Percentiles rank a stretch among this genome's conserved stretches.
Conservation (phyloP, 257 asterid species). For the Leonotis leonurus region DNA sequence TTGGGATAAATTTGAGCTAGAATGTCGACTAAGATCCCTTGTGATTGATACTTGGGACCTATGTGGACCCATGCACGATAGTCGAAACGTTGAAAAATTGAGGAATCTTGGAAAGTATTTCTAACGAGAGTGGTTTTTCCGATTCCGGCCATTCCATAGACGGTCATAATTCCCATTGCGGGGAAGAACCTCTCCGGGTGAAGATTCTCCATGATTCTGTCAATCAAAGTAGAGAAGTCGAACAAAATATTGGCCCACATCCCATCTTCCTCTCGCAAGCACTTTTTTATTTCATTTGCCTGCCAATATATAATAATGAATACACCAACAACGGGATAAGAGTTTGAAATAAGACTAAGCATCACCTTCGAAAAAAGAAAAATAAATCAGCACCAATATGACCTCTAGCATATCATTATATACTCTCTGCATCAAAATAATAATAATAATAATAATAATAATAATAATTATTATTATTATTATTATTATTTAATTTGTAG, state of each 20-base stretch:
- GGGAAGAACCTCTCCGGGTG: not conserved
- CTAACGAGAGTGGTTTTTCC: not conserved
- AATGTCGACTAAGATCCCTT: not conserved
- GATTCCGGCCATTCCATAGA: not conserved
- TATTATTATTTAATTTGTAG: no score
- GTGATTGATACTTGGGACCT: not conserved
- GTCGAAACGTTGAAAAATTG: not conserved
- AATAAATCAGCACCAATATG: no score
- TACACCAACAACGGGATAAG: not conserved
- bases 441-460: no score
- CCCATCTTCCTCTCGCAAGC: not conserved
- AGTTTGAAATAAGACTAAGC: not conserved
- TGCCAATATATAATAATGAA: not conserved
- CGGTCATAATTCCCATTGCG: not conserved
- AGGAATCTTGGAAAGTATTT: not conserved
- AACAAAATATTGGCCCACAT: not conserved
- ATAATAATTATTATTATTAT: no score
- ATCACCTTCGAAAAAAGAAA: no score
- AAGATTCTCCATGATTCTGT: not conserved
- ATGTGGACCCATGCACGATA: not conserved
- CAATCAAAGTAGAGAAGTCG: not conserved
- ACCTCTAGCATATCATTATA: no score
- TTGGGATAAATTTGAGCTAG: not conserved
- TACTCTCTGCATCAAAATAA: no score
- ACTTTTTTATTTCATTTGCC: not conserved